Evolutionary conservation across 257 asterid species (phyloP), one percentile per base, ranked within the genome.

Genomic region (Verbascum thapsus): DNA sequence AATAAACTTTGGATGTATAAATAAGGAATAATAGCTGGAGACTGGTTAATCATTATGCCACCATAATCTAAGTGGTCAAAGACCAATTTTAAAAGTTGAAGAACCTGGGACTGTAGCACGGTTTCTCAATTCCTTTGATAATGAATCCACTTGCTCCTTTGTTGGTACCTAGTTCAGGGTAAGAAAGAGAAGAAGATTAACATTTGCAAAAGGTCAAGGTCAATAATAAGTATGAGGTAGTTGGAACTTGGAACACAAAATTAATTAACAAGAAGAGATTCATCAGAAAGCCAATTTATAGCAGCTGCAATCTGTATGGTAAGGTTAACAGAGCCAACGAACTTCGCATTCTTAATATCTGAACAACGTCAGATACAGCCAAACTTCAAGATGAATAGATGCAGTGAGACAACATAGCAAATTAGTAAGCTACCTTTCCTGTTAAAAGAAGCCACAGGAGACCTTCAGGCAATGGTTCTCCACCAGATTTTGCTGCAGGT

Each of bases 381-480:
- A 20, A n/a, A 61, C 19, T 20, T 13, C 44, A 17, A 43, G 23
- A 61, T 7, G 32, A 57, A 15, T 38, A 43, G 45, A 39, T 17
- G 61, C 58, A 53, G 12, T 5, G 26, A 55, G 42, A 62, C 48
- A 39, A 8, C 23, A 67, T 3, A 18, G 22, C 40, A 26, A 34
- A 39, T 52, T 6, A 48, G 69, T n/a, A 49, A 64, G 83, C 63
- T 55, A 90, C 99, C 75, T 90, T 94, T 77, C 99, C 99, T 2
- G 97, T 94, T 73, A 94, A 80, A 66, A 94, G 95, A 58, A 94
- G 97, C 99, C 99, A 94, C 52, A 94, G 91, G 32, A 94, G 99
- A 74, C 99, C 99, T 77, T 94, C 99, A 18, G 99, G 99, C 67
- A 94, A 64, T 45, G 99, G 99, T 73, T 94, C 99, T 71, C 99